Percentiles rank a stretch among this genome's conserved stretches.
Conservation (phyloP, 108 stramenopile genomes). For the Conticribra guillardii region DNA sequence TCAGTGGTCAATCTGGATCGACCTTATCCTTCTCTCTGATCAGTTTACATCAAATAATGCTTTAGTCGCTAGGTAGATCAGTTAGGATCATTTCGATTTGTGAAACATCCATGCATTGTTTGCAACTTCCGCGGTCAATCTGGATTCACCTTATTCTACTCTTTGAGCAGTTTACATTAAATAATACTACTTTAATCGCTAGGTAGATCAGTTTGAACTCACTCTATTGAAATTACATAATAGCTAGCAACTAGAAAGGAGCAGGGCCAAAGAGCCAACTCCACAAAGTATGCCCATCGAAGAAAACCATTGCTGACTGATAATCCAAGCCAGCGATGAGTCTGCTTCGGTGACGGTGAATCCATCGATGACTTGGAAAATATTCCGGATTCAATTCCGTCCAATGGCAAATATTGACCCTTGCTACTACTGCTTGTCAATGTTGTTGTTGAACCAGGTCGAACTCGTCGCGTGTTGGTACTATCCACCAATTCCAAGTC, state of each 20-base stretch:
- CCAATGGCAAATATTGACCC: slow-evolving; percentile 2
- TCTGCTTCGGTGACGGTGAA: background rate
- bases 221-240: slow-evolving; percentile 28
- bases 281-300: slow-evolving; percentile 17
- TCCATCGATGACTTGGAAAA: background rate
- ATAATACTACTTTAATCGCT: no score
- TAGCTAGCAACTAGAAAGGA: slow-evolving; percentile 23
- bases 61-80: no score
- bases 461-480: background rate
- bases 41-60: no score
- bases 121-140: no score
- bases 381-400: background rate
- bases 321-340: slow-evolving; percentile 23
- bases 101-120: no score
- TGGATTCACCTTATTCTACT: no score
- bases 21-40: no score
- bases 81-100: no score
- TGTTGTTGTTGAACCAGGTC: no score
- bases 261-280: slow-evolving; percentile 29
- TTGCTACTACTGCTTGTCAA: background rate
- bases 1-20: no score
- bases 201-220: no score
- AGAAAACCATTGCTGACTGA: slow-evolving; percentile 20
- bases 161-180: no score
- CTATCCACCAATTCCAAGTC: slow-evolving; percentile 6